These are phyloP conservation scores for Sporothrix brunneoviolacea DNA, from an alignment of 2,329 filamentous ascomycete genomes.

Conservation along the genomic window DNA sequence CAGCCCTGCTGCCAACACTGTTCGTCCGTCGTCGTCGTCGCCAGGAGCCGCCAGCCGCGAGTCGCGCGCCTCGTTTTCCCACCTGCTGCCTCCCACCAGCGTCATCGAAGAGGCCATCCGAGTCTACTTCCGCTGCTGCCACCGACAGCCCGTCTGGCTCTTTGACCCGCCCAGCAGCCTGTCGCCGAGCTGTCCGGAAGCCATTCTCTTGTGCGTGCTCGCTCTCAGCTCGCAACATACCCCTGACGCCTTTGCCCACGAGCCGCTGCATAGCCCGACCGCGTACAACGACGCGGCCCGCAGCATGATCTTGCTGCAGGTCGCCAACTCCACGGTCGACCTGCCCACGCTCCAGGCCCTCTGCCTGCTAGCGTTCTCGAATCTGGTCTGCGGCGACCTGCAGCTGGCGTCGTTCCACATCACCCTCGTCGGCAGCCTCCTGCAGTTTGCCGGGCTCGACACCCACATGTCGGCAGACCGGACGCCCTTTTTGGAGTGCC, in stretches of 20 bases:
- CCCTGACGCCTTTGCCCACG: not conserved
- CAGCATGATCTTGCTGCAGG: not conserved
- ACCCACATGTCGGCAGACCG: not conserved
- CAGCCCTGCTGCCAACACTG: too few relatives aligned
- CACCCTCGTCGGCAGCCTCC: not conserved
- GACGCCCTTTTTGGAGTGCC: not conserved
- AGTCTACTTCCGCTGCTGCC: not conserved
- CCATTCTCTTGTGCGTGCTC: not conserved
- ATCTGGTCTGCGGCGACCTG: conserved; percentile 1
- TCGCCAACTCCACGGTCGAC: not conserved
- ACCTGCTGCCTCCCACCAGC: not conserved
- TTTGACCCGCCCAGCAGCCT: not conserved
- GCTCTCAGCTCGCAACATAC: not conserved
- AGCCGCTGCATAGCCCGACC: not conserved
- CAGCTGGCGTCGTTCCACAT: conserved; percentile 3
- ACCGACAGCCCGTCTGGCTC: not conserved
- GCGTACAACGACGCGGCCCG: not conserved
- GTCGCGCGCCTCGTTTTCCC: too few relatives aligned
- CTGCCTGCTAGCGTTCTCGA: conserved; percentile 2
- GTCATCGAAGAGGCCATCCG: not conserved
- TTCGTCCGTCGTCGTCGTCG: too few relatives aligned
- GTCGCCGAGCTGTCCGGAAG: not conserved
- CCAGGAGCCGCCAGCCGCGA: too few relatives aligned
- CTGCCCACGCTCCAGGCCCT: not conserved
- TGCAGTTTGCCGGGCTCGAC: conserved; percentile 3